Evolutionary conservation across 768 basidiomycete genomes (phyloP), one percentile per base, ranked within the genome.

Genomic region (Coprinopsis cinerea): DNA sequence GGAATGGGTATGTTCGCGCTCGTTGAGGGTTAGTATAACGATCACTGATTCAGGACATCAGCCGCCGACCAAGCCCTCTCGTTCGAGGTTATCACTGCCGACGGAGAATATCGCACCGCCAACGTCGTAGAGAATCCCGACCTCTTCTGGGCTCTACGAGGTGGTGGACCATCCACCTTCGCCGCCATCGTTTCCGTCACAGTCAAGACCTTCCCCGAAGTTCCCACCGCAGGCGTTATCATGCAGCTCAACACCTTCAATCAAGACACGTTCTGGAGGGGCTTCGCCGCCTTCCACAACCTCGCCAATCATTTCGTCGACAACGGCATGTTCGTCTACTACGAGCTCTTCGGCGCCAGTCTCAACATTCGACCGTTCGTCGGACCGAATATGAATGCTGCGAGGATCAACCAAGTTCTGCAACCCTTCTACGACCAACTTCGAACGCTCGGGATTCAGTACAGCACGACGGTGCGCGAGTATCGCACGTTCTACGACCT

Each of bases 131-230:
- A 70, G 44, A 67, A 75, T 45, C n/a, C 56, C 11, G 74, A 77
- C 43, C 65, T 76, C 0, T 75, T 73, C 58, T 75, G 67, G 61
- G 74, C 70, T 0, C 51, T 76, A 14, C 60, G 71, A 9, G 74
- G 74, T 9, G 73, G 73, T 0, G 73, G 69, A 17, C 23, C 28
- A 17, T 25, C 30, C 39, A 50, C 46, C 17, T 53, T 55, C 47
- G 50, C 36, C 9, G 37, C 41, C 17, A 35, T 55, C 26, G 42
- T 53, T 46, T 50, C 55, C 4, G 44, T 53, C n/a, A 54, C 53
- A 15, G 51, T 57, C 37, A 57, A 55, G 25, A 53, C 53, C 24
- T 56, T 30, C 26, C 18, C 52, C 35, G 47, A 56, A 24, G 47
- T 50, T 27, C 52, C 55, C n/a, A 44, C 53, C 6, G 50, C 52